Conservation (phyloP, 2,329 filamentous ascomycete genomes). For the Leptosphaerulina australis region DNA sequence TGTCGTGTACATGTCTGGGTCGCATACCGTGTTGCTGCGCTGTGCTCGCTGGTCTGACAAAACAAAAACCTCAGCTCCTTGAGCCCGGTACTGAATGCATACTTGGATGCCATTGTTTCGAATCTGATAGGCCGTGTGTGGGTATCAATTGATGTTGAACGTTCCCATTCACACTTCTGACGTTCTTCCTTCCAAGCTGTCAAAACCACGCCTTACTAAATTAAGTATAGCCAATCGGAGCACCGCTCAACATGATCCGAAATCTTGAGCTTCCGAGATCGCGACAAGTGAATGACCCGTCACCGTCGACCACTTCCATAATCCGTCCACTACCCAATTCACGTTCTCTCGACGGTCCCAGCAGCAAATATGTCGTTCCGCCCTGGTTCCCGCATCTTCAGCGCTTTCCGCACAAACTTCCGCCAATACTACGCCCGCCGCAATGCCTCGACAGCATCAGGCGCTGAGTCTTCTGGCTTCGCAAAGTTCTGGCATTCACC, state of each 20-base stretch:
- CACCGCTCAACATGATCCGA: constrained; percentile 32
- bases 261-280: constrained; percentile 26
- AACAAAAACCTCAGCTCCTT: constrained; percentile 98
- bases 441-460: constrained; percentile 70
- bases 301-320: constrained; percentile 5
- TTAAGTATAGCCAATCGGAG: constrained; percentile 30
- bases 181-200: constrained; percentile 30
- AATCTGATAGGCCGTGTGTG: constrained; percentile 3
- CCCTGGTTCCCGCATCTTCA: constrained; percentile 63
- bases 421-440: constrained; percentile 65
- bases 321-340: constrained; percentile 13
- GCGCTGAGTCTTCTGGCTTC: constrained; percentile 59
- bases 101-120: constrained; percentile 81
- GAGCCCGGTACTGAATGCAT: constrained; percentile 84
- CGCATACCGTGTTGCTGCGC: constrained; percentile 80
- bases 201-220: constrained; percentile 15
- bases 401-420: constrained; percentile 58
- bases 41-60: constrained; percentile 92
- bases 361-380: constrained; percentile 60
- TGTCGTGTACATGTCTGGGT: not conserved
- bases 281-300: not conserved
- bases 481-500: constrained; percentile 68
- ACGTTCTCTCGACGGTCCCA: constrained; percentile 18
- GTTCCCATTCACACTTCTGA: constrained; percentile 8
- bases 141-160: constrained; percentile 23